Percentiles rank a stretch among this genome's conserved stretches.
Evolutionary conservation across 345 rosid genomes (phyloP).

Genomic region (Linum lewisii): DNA sequence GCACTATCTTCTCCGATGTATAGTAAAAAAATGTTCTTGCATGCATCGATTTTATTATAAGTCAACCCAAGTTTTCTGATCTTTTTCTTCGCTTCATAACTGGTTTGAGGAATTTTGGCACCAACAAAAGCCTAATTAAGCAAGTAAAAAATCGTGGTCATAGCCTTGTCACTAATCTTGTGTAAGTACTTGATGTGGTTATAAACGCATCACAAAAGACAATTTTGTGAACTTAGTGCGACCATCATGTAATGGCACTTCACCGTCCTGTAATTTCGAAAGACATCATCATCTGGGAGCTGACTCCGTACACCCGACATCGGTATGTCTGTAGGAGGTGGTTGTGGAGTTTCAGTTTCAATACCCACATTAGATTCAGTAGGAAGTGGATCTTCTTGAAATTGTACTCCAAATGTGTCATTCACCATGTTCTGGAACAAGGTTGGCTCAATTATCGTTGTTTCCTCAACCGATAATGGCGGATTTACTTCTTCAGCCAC

Average conservation of each 20-base stretch:
- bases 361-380: too few relatives aligned
- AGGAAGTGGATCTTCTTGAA: too few relatives aligned
- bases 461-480: too few relatives aligned
- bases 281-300: too few relatives aligned
- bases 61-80: not conserved
- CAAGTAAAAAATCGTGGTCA: slow-evolving; percentile 3
- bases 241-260: not conserved
- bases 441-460: too few relatives aligned
- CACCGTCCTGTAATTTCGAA: not conserved
- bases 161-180: slow-evolving; percentile 9
- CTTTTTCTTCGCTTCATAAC: slow-evolving; percentile 9
- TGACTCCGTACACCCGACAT: too few relatives aligned
- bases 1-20: slow-evolving; percentile 2
- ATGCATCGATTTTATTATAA: slow-evolving; percentile 13
- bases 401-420: too few relatives aligned
- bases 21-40: slow-evolving; percentile 5
- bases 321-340: too few relatives aligned
- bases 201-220: slow-evolving; percentile 1
- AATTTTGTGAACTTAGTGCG: slow-evolving; percentile 2
- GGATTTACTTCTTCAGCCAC: too few relatives aligned
- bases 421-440: too few relatives aligned
- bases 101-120: not conserved
- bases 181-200: not conserved
- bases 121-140: not conserved
- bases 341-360: too few relatives aligned